These are phyloP conservation scores for Yamadazyma akitaensis DNA, from an alignment of 805 yeast genomes.

Conservation along the genomic window DNA sequence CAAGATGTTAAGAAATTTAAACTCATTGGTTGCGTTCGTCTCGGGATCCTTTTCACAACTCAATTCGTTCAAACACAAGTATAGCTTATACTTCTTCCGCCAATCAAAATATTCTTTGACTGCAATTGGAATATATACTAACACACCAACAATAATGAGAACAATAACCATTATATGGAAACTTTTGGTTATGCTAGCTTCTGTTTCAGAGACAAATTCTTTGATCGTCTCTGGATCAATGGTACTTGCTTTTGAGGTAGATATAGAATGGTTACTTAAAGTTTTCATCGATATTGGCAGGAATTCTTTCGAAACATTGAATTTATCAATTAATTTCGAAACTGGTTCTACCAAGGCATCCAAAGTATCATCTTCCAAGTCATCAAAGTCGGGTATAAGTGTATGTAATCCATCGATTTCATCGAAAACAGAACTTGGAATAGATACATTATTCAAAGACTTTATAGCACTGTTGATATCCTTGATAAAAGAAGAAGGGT, in stretches of 20 bases:
- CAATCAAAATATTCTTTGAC: conserved; percentile 48
- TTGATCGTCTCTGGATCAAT: background rate
- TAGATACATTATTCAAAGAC: conserved; percentile 52
- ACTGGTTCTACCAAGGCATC: conserved; percentile 55
- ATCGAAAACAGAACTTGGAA: conserved; percentile 62
- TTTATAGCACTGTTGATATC: conserved; percentile 58
- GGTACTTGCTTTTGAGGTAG: background rate
- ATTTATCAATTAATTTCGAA: background rate
- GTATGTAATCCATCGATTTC: conserved; percentile 49
- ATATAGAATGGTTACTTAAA: conserved; percentile 13
- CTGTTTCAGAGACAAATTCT: background rate
- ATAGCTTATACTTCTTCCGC: conserved; percentile 40
- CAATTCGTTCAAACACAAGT: conserved; percentile 9
- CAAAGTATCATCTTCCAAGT: conserved; percentile 59
- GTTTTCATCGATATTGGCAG: conserved; percentile 28
- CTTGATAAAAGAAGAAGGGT: conserved; percentile 31
- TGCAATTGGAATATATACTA: conserved; percentile 40
- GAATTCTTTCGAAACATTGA: conserved; percentile 4
- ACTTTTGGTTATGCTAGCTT: conserved; percentile 27
- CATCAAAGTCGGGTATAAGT: conserved; percentile 61
- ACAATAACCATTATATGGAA: conserved; percentile 37
- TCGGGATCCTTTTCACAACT: background rate
- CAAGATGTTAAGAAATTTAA: conserved; percentile 12
- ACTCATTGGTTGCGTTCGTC: conserved; percentile 9
- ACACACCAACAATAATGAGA: conserved; percentile 30